Percentiles rank a stretch among this genome's conserved stretches.
Conservation (phyloP, 257 asterid genomes). For the Coffea eugenioides region DNA sequence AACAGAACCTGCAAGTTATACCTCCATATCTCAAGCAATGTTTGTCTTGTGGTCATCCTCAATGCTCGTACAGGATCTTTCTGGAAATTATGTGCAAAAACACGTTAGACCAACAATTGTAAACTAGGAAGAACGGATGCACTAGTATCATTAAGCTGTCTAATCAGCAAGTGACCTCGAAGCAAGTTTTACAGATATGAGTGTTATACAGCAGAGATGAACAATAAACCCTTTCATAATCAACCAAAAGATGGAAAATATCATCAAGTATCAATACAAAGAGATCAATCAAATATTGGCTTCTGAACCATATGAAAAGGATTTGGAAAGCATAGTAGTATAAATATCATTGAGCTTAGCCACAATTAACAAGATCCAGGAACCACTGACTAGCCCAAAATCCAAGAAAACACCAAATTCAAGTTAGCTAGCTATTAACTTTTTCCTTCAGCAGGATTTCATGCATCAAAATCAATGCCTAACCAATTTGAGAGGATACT, state of each 20-base stretch:
- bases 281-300: background rate
- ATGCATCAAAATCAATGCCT: background rate
- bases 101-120: slow-evolving; percentile 6
- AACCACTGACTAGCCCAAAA: background rate
- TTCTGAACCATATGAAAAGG: background rate
- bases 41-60: slow-evolving; percentile 66
- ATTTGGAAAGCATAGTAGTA: background rate
- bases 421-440: background rate
- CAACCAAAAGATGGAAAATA: background rate
- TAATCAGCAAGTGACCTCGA: background rate
- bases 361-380: background rate
- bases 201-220: background rate
- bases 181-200: background rate
- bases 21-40: slow-evolving; percentile 79
- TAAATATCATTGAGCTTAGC: background rate
- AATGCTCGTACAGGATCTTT: slow-evolving; percentile 64
- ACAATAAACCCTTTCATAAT: background rate
- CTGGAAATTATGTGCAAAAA: slow-evolving; percentile 31
- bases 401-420: background rate
- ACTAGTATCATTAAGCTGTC: background rate
- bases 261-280: background rate
- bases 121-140: background rate
- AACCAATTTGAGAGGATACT: background rate
- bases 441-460: background rate
- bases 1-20: slow-evolving; percentile 19